Conservation (phyloP, 2,329 filamentous ascomycete species). For the Colletotrichum tabaci region DNA sequence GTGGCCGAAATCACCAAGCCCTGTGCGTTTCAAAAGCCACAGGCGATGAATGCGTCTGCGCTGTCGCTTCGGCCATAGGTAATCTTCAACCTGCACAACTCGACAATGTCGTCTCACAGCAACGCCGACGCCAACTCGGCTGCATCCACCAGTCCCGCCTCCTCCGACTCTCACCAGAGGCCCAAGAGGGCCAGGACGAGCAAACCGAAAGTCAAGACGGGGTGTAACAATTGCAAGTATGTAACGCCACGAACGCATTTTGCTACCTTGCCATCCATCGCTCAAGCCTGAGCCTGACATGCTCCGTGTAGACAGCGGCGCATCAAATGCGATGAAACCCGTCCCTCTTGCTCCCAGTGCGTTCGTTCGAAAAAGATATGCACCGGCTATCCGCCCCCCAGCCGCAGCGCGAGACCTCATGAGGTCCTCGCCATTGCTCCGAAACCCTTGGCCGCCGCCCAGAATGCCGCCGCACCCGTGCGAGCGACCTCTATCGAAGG, state of each 20-base stretch:
- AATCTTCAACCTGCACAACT: slow-evolving; percentile 2
- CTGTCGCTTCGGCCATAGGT: slow-evolving; percentile 26
- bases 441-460: slow-evolving; percentile 55
- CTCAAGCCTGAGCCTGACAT: slow-evolving; percentile 43
- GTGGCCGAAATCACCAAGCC: neutral
- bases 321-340: slow-evolving; percentile 77
- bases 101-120: slow-evolving; percentile 28
- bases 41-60: slow-evolving; percentile 33
- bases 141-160: slow-evolving; percentile 30
- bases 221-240: slow-evolving; percentile 79
- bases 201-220: slow-evolving; percentile 76
- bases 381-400: slow-evolving; percentile 73
- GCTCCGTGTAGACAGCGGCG: slow-evolving; percentile 64
- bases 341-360: slow-evolving; percentile 74
- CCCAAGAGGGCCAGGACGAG: slow-evolving; percentile 66
- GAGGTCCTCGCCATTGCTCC: slow-evolving; percentile 67
- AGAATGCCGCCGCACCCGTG: slow-evolving; percentile 39
- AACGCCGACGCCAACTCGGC: slow-evolving; percentile 25
- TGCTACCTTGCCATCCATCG: slow-evolving; percentile 14
- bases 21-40: slow-evolving; percentile 7
- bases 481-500: slow-evolving; percentile 42
- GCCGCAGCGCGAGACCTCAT: slow-evolving; percentile 61
- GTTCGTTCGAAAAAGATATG: slow-evolving; percentile 71
- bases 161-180: slow-evolving; percentile 46
- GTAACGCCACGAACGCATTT: slow-evolving; percentile 48